These are phyloP conservation scores for Cyberlindnera japonica DNA, from an alignment of 805 yeast genomes.

Conservation along the genomic window DNA sequence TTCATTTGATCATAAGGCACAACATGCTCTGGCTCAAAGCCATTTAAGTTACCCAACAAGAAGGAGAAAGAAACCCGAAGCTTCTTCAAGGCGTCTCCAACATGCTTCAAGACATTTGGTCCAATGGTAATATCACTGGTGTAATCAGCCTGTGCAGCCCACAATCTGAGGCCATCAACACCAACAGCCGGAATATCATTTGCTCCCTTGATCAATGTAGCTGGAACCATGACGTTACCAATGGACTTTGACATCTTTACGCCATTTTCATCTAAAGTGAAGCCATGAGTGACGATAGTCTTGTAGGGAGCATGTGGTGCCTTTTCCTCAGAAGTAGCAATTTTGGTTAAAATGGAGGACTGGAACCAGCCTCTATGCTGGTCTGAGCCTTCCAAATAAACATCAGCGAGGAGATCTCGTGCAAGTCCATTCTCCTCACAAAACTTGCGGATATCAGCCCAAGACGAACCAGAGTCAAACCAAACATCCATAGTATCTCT, in stretches of 20 bases:
- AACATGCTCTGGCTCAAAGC: conserved; percentile 31
- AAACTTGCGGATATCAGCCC: conserved; percentile 58
- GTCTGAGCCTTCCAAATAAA: conserved; percentile 96
- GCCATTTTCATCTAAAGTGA: conserved; percentile 80
- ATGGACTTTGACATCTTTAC: conserved; percentile 91
- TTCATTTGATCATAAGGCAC: conserved; percentile 40
- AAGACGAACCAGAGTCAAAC: conserved; percentile 96
- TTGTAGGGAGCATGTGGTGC: conserved; percentile 58
- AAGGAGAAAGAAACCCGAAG: conserved; percentile 77
- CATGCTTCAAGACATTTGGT: conserved; percentile 65
- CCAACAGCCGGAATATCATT: conserved; percentile 62
- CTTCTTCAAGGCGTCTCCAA: conserved; percentile 77
- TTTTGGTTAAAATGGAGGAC: conserved; percentile 78
- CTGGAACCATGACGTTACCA: conserved; percentile 77
- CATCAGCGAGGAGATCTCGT: conserved; percentile 58
- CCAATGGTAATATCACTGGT: conserved; percentile 77
- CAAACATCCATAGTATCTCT: conserved; percentile 97
- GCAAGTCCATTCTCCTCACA: conserved; percentile 32
- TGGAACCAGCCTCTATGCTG: conserved; percentile 99
- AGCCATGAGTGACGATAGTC: conserved; percentile 86
- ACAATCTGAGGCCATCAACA: conserved; percentile 83
- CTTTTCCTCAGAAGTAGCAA: conserved; percentile 38
- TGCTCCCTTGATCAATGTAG: conserved; percentile 60
- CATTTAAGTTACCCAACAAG: conserved; percentile 71
- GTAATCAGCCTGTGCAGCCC: conserved; percentile 89